Evolutionary conservation across 805 yeast genomes (phyloP).

Genomic region (Wickerhamomyces queroliae): DNA sequence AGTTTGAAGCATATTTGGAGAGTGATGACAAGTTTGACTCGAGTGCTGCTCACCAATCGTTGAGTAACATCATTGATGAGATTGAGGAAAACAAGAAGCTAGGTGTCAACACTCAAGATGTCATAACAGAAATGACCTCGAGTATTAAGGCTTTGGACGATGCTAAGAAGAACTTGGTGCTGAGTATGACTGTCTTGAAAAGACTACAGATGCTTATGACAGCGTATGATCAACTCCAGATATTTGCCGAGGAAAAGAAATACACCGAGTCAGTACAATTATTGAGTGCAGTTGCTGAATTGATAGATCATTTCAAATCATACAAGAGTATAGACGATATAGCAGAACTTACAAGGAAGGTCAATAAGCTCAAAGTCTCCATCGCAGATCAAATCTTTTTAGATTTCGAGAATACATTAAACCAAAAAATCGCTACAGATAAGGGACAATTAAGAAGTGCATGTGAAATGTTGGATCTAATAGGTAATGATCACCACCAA

Average conservation of each 20-base stretch:
- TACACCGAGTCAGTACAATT: slow-evolving; percentile 51
- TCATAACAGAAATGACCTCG: slow-evolving; percentile 65
- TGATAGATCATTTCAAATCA: slow-evolving; percentile 66
- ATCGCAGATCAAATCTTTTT: slow-evolving; percentile 64
- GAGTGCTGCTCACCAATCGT: slow-evolving; percentile 14
- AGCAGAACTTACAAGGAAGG: slow-evolving; percentile 54
- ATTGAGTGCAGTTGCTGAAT: slow-evolving; percentile 66
- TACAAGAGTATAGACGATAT: slow-evolving; percentile 82
- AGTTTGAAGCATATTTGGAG: slow-evolving; percentile 25
- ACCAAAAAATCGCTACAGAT: slow-evolving; percentile 21
- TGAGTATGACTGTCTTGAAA: slow-evolving; percentile 80
- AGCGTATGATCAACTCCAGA: slow-evolving; percentile 59
- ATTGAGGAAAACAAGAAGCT: slow-evolving; percentile 41
- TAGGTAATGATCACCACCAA: slow-evolving; percentile 51
- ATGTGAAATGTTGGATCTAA: slow-evolving; percentile 62
- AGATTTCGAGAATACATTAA: slow-evolving; percentile 57
- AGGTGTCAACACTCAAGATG: slow-evolving; percentile 50
- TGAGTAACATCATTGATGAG: slow-evolving; percentile 35
- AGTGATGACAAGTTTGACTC: slow-evolving; percentile 17
- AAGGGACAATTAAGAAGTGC: slow-evolving; percentile 49
- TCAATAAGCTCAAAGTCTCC: slow-evolving; percentile 52
- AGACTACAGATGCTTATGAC: slow-evolving; percentile 80
- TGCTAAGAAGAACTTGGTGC: slow-evolving; percentile 77
- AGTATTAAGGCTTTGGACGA: slow-evolving; percentile 75
- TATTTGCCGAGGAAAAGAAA: slow-evolving; percentile 38